Percentiles rank a stretch among this genome's conserved stretches.
phyloP scores from a whole-genome alignment of 2,329 filamentous ascomycete genomes.

The Neofusicoccum kwambonambiense region DNA sequence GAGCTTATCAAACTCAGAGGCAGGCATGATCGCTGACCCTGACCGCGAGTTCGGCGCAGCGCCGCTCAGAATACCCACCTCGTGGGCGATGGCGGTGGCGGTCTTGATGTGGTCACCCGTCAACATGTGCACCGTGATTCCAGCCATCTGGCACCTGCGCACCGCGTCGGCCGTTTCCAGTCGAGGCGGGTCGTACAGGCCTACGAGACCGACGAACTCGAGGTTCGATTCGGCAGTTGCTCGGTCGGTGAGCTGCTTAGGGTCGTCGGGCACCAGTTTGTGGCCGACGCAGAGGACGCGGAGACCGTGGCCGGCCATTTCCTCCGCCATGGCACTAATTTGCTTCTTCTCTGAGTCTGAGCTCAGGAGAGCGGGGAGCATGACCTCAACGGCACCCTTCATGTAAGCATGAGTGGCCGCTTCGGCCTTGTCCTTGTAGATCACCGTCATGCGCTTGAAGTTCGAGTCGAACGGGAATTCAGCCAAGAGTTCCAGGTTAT shows the following conservation, averaged over 20 bases:
- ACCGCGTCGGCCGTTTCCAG: constrained; percentile 67
- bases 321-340: constrained; percentile 32
- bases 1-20: constrained; percentile 45
- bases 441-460: constrained; percentile 42
- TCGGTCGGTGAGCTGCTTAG: constrained; percentile 41
- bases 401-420: constrained; percentile 36
- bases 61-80: constrained; percentile 41
- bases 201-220: constrained; percentile 75
- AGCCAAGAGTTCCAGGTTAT: constrained; percentile 32
- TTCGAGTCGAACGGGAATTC: constrained; percentile 42
- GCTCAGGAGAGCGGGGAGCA: constrained; percentile 33
- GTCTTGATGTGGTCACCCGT: constrained; percentile 50
- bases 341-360: constrained; percentile 30
- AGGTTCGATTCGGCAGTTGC: constrained; percentile 65
- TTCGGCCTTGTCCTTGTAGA: constrained; percentile 33
- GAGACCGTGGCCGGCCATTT: constrained; percentile 39
- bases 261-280: constrained; percentile 22
- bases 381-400: constrained; percentile 40
- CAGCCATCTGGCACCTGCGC: constrained; percentile 44
- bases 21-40: constrained; percentile 36
- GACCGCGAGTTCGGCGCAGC: constrained; percentile 27
- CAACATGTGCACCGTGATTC: constrained; percentile 51
- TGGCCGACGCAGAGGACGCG: constrained; percentile 40
- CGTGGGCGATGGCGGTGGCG: constrained; percentile 47
- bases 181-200: constrained; percentile 83